Conservation (phyloP, 345 rosid genomes). For the Clausena lansium region DNA sequence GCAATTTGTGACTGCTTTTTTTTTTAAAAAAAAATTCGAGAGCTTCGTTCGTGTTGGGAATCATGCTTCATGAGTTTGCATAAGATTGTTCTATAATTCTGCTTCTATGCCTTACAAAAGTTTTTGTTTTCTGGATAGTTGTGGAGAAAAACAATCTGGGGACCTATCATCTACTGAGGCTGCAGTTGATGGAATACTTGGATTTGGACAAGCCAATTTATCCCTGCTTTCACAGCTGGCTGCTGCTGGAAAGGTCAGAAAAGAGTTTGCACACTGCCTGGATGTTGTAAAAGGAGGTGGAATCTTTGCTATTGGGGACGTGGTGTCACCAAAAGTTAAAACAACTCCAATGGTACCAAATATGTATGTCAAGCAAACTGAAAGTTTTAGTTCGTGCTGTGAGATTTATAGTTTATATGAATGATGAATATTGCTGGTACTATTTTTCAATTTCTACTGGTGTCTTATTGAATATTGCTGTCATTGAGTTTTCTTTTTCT, state of each 20-base stretch:
- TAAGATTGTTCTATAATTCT: slow-evolving; percentile 5
- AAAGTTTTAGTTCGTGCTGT: neutral
- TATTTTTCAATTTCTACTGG: neutral
- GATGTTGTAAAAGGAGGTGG: slow-evolving; percentile 80
- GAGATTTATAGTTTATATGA: too few species aligned
- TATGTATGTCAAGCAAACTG: slow-evolving; percentile 50
- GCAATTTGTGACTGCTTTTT: neutral
- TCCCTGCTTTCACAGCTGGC: slow-evolving; percentile 88
- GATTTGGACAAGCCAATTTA: slow-evolving; percentile 84
- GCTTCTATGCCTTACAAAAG: slow-evolving; percentile 3
- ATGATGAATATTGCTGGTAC: too few species aligned
- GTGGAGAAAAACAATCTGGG: slow-evolving; percentile 79
- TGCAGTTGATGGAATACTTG: slow-evolving; percentile 89
- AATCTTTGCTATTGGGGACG: slow-evolving; percentile 71
- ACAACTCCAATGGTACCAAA: slow-evolving; percentile 76
- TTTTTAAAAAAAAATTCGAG: neutral
- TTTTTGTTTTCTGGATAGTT: slow-evolving; percentile 34
- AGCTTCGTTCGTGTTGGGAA: neutral
- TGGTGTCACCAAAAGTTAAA: slow-evolving; percentile 61
- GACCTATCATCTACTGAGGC: slow-evolving; percentile 47
- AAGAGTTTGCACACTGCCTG: slow-evolving; percentile 77
- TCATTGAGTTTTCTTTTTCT: neutral
- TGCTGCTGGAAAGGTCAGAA: slow-evolving; percentile 56
- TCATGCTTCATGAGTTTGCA: neutral
- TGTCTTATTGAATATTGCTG: neutral